These are phyloP conservation scores for Emergomyces pasteurianus DNA, from an alignment of 2,329 filamentous ascomycete genomes.

Conservation along the genomic window DNA sequence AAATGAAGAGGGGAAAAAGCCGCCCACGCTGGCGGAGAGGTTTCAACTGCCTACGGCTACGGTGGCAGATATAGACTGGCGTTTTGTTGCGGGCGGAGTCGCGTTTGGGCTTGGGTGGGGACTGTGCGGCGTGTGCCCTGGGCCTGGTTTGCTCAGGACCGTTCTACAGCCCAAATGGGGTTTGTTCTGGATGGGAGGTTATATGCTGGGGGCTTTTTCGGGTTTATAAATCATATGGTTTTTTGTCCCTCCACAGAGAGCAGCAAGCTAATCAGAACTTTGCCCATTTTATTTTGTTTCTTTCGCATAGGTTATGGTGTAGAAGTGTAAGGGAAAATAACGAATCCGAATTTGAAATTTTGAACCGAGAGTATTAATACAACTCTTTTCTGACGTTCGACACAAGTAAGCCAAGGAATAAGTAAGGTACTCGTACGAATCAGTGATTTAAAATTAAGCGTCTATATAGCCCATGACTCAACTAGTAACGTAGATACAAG, in stretches of 20 bases:
- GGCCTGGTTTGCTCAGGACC: slow-evolving; percentile 37
- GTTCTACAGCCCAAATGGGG: slow-evolving; percentile 39
- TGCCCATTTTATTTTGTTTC: too few relatives aligned
- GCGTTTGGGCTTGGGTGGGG: slow-evolving; percentile 43
- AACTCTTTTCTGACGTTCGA: not conserved
- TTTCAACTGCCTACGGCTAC: slow-evolving; percentile 36
- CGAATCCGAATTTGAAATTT: not conserved
- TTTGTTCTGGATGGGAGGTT: slow-evolving; percentile 35
- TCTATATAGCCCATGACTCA: not conserved
- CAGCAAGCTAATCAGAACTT: not conserved
- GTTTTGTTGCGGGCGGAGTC: slow-evolving; percentile 36
- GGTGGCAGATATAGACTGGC: slow-evolving; percentile 36
- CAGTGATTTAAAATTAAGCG: not conserved
- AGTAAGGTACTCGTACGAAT: not conserved
- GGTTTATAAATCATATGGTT: slow-evolving; percentile 12
- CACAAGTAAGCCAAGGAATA: not conserved
- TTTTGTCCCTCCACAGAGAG: not conserved
- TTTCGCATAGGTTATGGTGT: too few relatives aligned
- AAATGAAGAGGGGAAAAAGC: slow-evolving; percentile 16
- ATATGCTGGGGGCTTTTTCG: slow-evolving; percentile 30
- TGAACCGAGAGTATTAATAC: not conserved
- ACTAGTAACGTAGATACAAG: not conserved
- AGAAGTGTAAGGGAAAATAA: not conserved
- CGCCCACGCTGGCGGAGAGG: slow-evolving; percentile 30
- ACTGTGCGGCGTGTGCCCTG: slow-evolving; percentile 40